These are phyloP conservation scores for Paspalum notatum DNA, from an alignment of 176 grass and related monocot species.

Conservation along the genomic window DNA sequence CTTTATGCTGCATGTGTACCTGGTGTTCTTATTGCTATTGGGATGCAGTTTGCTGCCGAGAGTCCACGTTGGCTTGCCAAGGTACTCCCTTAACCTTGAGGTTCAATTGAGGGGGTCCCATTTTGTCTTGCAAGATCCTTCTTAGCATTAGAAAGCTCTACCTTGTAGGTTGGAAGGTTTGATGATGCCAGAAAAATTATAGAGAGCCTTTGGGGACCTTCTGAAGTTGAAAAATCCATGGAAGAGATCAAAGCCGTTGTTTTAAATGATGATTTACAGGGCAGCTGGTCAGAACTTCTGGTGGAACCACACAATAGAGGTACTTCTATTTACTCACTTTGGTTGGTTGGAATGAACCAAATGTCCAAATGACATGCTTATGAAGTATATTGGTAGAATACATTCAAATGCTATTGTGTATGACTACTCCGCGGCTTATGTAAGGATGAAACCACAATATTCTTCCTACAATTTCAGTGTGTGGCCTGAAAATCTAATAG, in stretches of 20 bases:
- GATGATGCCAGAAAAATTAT: constrained; percentile 72
- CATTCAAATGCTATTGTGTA: too few relatives aligned
- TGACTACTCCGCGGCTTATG: too few relatives aligned
- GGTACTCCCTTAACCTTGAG: constrained; percentile 46
- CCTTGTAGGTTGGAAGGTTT: constrained; percentile 80
- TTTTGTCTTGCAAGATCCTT: constrained; percentile 24
- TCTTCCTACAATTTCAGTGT: too few relatives aligned
- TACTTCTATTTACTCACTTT: constrained; percentile 36
- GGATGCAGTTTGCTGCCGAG: constrained; percentile 98
- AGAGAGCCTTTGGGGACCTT: constrained; percentile 74
- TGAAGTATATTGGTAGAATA: not conserved
- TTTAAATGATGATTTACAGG: constrained; percentile 56
- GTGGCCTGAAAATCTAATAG: too few relatives aligned
- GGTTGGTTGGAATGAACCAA: not conserved
- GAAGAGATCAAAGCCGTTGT: constrained; percentile 79
- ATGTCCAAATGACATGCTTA: constrained; percentile 6
- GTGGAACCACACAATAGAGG: constrained; percentile 80
- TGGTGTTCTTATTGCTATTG: constrained; percentile 71
- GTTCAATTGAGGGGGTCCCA: not conserved
- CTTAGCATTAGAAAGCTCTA: constrained; percentile 23
- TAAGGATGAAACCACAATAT: too few relatives aligned
- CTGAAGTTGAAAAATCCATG: constrained; percentile 79
- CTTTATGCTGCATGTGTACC: constrained; percentile 90
- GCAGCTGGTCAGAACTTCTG: constrained; percentile 82
- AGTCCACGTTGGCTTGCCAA: constrained; percentile 95